phyloP scores from a whole-genome alignment of 257 asterid species.

The Jacaranda mimosifolia region DNA sequence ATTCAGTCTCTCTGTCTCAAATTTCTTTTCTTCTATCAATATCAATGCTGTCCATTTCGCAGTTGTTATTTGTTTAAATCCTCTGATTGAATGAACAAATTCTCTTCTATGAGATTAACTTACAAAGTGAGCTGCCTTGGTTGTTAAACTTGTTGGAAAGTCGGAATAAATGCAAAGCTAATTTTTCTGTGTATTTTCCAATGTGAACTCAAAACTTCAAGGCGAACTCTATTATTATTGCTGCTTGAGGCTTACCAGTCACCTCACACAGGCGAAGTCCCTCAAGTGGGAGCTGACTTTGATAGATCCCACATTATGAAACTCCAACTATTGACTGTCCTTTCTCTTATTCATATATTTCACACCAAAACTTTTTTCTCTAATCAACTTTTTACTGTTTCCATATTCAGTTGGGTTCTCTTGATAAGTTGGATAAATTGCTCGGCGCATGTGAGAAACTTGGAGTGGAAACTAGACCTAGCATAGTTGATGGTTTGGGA shows the following conservation, averaged over 20 bases:
- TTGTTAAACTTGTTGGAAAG: background rate
- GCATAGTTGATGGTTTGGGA: slow-evolving; percentile 69
- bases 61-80: background rate
- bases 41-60: background rate
- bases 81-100: slow-evolving; percentile 10
- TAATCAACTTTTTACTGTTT: slow-evolving; percentile 25
- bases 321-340: background rate
- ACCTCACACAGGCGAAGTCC: background rate
- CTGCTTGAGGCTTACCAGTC: background rate
- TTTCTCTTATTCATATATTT: background rate
- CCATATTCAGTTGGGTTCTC: slow-evolving; percentile 62
- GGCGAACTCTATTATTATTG: background rate
- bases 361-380: background rate
- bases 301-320: too few relatives aligned
- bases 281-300: background rate
- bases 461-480: slow-evolving; percentile 80
- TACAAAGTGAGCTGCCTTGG: background rate
- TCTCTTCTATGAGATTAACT: background rate
- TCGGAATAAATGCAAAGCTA: background rate
- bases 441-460: slow-evolving; percentile 61
- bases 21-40: background rate
- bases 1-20: background rate
- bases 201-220: background rate
- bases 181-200: too few relatives aligned
- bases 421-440: slow-evolving; percentile 78